Evolutionary conservation across 805 yeast species (phyloP), one percentile per base, ranked within the genome.

Genomic region (Starmerella khaoyaiensis): DNA sequence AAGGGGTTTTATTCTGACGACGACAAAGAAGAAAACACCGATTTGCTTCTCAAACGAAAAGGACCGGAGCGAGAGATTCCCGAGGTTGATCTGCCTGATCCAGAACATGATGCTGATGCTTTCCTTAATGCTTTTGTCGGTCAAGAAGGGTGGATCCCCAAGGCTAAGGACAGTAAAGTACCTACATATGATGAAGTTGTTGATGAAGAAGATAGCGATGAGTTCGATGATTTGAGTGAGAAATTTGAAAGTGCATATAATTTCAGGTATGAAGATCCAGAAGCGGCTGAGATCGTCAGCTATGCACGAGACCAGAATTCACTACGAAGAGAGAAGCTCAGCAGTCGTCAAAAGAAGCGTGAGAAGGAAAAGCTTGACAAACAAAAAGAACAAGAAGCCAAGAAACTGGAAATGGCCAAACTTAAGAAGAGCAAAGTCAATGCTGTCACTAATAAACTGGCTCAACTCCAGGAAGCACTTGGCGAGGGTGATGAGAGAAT

Each of bases 231-330:
- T 29, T 90, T 93, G 2, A 95, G 79, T 5, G 98, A 90, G 50
- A 65, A 73, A 52, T 84, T 82, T 51, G 98, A 90, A 59, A 74
- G 74, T 45, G 95, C 94, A 0, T 87, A 86, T 61, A 90, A 90
- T 54, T 87, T 87, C 67, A 71, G 98, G 56, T 90, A 71, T 56
- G 98, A 90, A 60, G 96, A 86, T 52, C 84, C 94, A 12, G 73
- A 75, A 47, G 71, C 94, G 5, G 82, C 87, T 0, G 95, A 87
- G 52, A 81, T 90, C 57, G 78, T 86, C 15, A 78, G 93, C 14
- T 90, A 87, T 63, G 96, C 97, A 2, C 83, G 98, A 70, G 57
- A 55, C 45, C 95, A 84, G 59, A 93, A 90, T 18, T 83, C 97
- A 0, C 67, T 84, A 54, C 76, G 98, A 62, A 69, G 98, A 55